A percentile compares a stretch with the other conserved stretches of the same genome.
Evolutionary conservation across 108 stramenopile genomes (phyloP).

Genomic region (Bacterosira constricta): DNA sequence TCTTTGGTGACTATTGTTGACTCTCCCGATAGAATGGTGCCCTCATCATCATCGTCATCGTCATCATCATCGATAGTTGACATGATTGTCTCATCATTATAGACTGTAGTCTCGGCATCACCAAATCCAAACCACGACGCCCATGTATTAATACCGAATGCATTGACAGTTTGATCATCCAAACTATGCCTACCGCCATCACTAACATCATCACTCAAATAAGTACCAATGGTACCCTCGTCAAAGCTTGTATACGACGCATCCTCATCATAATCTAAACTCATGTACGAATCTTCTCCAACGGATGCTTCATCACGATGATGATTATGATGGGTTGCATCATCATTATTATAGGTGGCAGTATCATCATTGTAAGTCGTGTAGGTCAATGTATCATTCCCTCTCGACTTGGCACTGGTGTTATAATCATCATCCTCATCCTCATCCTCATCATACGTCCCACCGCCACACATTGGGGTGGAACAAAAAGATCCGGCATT

Average conservation of each 20-base stretch:
- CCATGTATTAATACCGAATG: no score
- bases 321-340: neutral
- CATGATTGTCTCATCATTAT: no score
- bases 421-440: neutral
- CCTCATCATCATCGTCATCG: conserved; percentile 8
- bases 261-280: neutral
- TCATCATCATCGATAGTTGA: conserved; percentile 12
- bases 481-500: neutral
- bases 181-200: neutral
- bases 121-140: neutral
- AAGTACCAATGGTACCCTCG: neutral
- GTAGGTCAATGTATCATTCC: neutral
- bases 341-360: neutral
- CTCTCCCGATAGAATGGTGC: neutral
- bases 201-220: neutral
- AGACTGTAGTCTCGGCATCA: conserved; percentile 9
- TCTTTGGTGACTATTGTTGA: neutral
- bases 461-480: neutral
- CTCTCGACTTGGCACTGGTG: no score
- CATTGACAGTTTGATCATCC: neutral
- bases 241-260: neutral
- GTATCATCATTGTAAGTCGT: neutral
- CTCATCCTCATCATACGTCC: neutral
- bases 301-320: neutral
- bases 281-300: neutral